Evolutionary conservation across 2,329 filamentous ascomycete species (phyloP).

Genomic region (Knoxdaviesia proteae): DNA sequence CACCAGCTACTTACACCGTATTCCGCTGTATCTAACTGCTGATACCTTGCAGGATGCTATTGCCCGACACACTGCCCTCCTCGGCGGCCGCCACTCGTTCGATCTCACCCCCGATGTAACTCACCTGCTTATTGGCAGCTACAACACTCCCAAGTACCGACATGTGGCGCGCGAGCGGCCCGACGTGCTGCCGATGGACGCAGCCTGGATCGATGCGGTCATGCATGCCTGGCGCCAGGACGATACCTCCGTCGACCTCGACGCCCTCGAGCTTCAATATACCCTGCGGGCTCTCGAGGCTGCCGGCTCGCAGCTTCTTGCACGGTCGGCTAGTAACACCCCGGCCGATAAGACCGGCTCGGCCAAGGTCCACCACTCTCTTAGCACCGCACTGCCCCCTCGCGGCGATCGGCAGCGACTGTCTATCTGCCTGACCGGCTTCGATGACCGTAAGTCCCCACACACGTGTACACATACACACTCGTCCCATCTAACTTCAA

Average conservation of each 20-base stretch:
- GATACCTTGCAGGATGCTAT: slow-evolving; percentile 25
- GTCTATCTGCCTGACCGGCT: slow-evolving; percentile 34
- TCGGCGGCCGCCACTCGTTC: slow-evolving; percentile 73
- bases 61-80: slow-evolving; percentile 45
- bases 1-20: not conserved
- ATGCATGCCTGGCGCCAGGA: slow-evolving; percentile 64
- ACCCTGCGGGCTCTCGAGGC: slow-evolving; percentile 41
- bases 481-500: not conserved
- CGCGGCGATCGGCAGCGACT: slow-evolving; percentile 18
- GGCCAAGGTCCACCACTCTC: no score
- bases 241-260: slow-evolving; percentile 55
- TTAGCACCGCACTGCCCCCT: no score
- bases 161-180: slow-evolving; percentile 80
- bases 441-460: slow-evolving; percentile 23
- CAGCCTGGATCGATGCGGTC: slow-evolving; percentile 70
- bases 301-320: slow-evolving; percentile 13
- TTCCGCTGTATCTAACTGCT: not conserved
- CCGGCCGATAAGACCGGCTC: no score
- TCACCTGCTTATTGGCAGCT: slow-evolving; percentile 77
- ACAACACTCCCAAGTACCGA: slow-evolving; percentile 81
- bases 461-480: not conserved
- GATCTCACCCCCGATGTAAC: slow-evolving; percentile 93
- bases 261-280: slow-evolving; percentile 44
- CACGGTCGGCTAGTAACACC: not conserved
- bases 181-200: slow-evolving; percentile 65